Evolutionary conservation across 2,329 filamentous ascomycete genomes (phyloP), one percentile per base, ranked within the genome.

Genomic region (Paramyrothecium roridum): DNA sequence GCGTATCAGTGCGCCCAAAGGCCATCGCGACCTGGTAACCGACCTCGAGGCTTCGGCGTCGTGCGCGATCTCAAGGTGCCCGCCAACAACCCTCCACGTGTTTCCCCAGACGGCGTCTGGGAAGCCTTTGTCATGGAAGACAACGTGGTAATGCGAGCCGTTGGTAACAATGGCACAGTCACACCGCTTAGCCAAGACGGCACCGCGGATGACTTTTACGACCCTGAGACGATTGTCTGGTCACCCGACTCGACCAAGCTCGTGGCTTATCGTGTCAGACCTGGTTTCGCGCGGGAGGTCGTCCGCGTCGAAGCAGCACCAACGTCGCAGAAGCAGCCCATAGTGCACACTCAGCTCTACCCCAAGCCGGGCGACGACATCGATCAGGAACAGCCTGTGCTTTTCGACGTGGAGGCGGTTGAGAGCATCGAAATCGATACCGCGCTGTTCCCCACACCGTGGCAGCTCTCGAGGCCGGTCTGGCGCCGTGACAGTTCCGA

Each of bases 191-290:
- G 52, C 52, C 26, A 8, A 21, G 52, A 54, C 47, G 52, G 52
- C 22, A 50, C 52, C 10, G 23, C 52, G 13, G 52, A 54, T 43
- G 33, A 54, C 52, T 54, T 54, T 49, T 54, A 54, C 52, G 52
- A 54, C 52, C 52, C 52, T 17, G 52, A 54, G 47, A 54, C 52
- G 19, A 54, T 54, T 26, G 52, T 54, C 52, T 54, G 52, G 52
- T 54, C 52, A 37, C 52, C 52, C 17, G 52, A 54, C 52, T 54
- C 52, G 33, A 54, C 46, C 37, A 54, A 54, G 47, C 26, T 54
- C n/a, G 52, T 54, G 26, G 47, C 33, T 19, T 54, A 54, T 47
- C 52, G 52, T 26, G 52, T 54, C 13, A 54, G 26, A 50, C 52
- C 52, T 21, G 52, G 52, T 30, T 54, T 43, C 52, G 52, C 52